Conservation (phyloP, 2,329 filamentous ascomycete genomes). For the Colletotrichum gloeosporioides region DNA sequence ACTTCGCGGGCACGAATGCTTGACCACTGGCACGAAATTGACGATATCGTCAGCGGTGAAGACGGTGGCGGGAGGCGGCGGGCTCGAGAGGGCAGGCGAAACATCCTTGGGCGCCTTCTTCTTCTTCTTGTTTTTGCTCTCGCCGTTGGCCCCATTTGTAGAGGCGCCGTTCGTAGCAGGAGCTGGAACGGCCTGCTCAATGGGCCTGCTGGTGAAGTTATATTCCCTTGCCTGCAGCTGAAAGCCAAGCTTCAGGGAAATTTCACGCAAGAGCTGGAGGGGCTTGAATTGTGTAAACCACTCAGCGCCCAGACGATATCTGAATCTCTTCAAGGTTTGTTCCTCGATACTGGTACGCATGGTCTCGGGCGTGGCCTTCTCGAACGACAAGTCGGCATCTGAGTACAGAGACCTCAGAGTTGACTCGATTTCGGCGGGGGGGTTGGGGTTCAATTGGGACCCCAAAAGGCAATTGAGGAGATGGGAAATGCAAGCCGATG, state of each 20-base stretch:
- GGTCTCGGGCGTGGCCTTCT: constrained; percentile 75
- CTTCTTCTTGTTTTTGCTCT: constrained; percentile 68
- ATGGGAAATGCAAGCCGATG: constrained; percentile 81
- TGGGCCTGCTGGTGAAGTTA: constrained; percentile 35
- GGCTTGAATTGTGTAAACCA: constrained; percentile 75
- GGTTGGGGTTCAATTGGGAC: constrained; percentile 75
- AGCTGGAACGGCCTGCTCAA: constrained; percentile 35
- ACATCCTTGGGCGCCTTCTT: constrained; percentile 52
- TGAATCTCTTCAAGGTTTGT: constrained; percentile 77
- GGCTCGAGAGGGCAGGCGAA: constrained; percentile 49
- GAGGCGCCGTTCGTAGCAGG: constrained; percentile 32
- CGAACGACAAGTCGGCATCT: constrained; percentile 82
- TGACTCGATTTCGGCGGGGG: constrained; percentile 78
- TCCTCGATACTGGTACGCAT: constrained; percentile 73
- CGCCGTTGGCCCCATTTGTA: constrained; percentile 46
- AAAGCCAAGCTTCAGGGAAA: constrained; percentile 86
- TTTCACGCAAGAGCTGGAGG: constrained; percentile 86
- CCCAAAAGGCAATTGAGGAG: constrained; percentile 94
- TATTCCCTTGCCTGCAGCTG: constrained; percentile 78
- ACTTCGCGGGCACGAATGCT: constrained; percentile 92
- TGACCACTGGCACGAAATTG: constrained; percentile 92
- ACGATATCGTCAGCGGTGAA: constrained; percentile 87
- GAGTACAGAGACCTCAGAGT: constrained; percentile 77
- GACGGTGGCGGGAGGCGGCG: constrained; percentile 35
- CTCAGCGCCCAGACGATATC: constrained; percentile 71